phyloP scores from a whole-genome alignment of 768 basidiomycete genomes.

The Suillus paluster region DNA sequence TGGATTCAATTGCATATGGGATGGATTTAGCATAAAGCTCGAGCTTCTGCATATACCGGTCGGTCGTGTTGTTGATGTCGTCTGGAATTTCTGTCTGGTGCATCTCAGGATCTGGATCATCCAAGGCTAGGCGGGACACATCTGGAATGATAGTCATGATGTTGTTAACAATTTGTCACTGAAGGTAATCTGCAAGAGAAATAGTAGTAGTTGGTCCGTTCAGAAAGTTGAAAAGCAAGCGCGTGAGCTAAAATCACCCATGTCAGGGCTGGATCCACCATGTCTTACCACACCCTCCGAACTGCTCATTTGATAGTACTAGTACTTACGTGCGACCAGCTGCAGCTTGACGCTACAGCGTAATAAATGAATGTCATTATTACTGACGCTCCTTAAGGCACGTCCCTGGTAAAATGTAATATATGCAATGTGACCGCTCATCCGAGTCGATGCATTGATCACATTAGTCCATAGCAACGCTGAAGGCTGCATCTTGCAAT shows the following conservation, averaged over 20 bases:
- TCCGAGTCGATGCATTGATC: neutral
- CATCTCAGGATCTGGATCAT: constrained; percentile 36
- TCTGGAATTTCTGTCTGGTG: constrained; percentile 30
- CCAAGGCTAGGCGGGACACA: constrained; percentile 47
- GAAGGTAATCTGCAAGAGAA: constrained; percentile 4
- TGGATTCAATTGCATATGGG: constrained; percentile 79
- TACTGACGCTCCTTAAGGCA: neutral
- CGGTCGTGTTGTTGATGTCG: constrained; percentile 37
- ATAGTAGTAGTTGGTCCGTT: neutral
- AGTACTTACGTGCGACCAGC: neutral
- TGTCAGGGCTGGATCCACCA: neutral
- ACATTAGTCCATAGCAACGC: constrained; percentile 32
- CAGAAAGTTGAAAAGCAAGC: neutral
- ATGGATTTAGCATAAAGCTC: constrained; percentile 65
- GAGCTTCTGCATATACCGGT: constrained; percentile 60
- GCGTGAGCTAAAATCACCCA: neutral
- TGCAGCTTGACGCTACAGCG: neutral
- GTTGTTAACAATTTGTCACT: neutral
- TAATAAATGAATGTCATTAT: neutral
- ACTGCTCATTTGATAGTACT: neutral
- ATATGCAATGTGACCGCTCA: neutral
- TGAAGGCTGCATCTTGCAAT: constrained; percentile 65
- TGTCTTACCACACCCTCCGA: neutral
- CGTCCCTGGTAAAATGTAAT: neutral
- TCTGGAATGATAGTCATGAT: constrained; percentile 48